phyloP scores from a whole-genome alignment of 2,329 filamentous ascomycete genomes.

The Hyphodiscus sp. region DNA sequence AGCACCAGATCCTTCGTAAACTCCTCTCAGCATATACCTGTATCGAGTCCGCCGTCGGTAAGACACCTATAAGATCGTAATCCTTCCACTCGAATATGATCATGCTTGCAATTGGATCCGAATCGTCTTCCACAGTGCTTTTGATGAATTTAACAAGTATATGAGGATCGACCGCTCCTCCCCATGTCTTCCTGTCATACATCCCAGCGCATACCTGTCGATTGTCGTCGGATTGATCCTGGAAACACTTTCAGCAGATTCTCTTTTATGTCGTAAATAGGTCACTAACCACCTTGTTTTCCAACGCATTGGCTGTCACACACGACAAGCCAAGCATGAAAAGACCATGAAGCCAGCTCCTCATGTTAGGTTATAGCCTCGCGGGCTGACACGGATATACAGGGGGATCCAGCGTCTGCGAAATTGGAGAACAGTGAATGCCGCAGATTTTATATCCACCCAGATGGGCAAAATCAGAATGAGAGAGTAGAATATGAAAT shows the following conservation, averaged over 20 bases:
- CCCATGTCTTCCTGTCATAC: slow-evolving; percentile 88
- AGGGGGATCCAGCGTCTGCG: slow-evolving; percentile 1
- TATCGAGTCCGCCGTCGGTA: slow-evolving; percentile 45
- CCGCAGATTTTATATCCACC: slow-evolving; percentile 15
- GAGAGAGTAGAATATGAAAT: background rate
- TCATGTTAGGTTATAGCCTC: slow-evolving; percentile 41
- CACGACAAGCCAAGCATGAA: slow-evolving; percentile 47
- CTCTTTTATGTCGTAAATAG: background rate
- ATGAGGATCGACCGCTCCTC: slow-evolving; percentile 80
- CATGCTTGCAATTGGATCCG: slow-evolving; percentile 74
- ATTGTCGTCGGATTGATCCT: slow-evolving; percentile 73
- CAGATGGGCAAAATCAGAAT: slow-evolving; percentile 6
- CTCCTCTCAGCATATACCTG: slow-evolving; percentile 38
- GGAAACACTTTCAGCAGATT: slow-evolving; percentile 14
- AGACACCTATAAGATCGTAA: slow-evolving; percentile 68
- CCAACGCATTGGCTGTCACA: slow-evolving; percentile 48
- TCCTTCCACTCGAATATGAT: slow-evolving; percentile 95
- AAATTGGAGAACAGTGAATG: background rate
- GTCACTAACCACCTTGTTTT: slow-evolving; percentile 48
- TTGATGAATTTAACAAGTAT: slow-evolving; percentile 77
- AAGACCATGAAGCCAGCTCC: slow-evolving; percentile 44
- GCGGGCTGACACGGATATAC: background rate
- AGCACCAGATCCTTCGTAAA: slow-evolving; percentile 22
- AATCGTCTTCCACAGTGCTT: slow-evolving; percentile 47
- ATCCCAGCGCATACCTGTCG: slow-evolving; percentile 82